These are phyloP conservation scores for Colletotrichum plurivorum DNA, from an alignment of 2,329 filamentous ascomycete genomes.

Conservation along the genomic window DNA sequence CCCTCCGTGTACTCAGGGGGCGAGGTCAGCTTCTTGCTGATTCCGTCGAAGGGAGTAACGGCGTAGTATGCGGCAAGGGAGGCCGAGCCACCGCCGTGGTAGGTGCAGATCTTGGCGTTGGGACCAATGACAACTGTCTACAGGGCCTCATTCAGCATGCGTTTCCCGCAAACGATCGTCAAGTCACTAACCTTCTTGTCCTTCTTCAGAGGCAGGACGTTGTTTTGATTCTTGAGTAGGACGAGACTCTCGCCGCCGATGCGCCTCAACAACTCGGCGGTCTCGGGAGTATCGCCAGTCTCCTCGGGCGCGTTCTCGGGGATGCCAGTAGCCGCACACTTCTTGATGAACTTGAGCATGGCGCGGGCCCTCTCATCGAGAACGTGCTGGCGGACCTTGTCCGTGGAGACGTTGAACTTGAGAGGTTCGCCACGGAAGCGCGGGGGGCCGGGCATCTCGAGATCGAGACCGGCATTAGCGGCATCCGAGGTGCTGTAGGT, in stretches of 20 bases:
- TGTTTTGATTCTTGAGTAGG: conserved; percentile 79
- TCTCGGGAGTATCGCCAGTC: conserved; percentile 71
- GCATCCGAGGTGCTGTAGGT: conserved; percentile 68
- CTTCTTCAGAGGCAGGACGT: conserved; percentile 74
- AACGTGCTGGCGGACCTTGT: conserved; percentile 68
- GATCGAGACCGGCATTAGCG: conserved; percentile 66
- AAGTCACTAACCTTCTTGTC: conserved; percentile 64
- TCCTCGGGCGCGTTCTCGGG: conserved; percentile 68
- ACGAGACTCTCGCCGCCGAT: conserved; percentile 80
- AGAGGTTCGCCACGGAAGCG: conserved; percentile 65
- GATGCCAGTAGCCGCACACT: conserved; percentile 66
- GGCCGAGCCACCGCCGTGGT: conserved; percentile 77
- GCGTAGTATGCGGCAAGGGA: conserved; percentile 74
- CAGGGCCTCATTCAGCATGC: conserved; percentile 11
- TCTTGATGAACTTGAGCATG: conserved; percentile 72
- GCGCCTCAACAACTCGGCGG: conserved; percentile 73
- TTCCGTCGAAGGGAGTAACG: conserved; percentile 80
- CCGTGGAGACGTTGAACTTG: conserved; percentile 66
- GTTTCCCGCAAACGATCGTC: neutral
- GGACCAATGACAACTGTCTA: conserved; percentile 69
- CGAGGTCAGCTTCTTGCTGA: conserved; percentile 65
- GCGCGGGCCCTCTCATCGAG: conserved; percentile 71
- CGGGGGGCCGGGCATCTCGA: conserved; percentile 73
- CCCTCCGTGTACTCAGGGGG: conserved; percentile 69
- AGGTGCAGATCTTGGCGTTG: conserved; percentile 69